Percentiles rank a stretch among this genome's conserved stretches.
These are phyloP conservation scores for Beverwykella pulmonaria DNA, from an alignment of 495 filamentous ascomycete genomes.

Conservation along the genomic window DNA sequence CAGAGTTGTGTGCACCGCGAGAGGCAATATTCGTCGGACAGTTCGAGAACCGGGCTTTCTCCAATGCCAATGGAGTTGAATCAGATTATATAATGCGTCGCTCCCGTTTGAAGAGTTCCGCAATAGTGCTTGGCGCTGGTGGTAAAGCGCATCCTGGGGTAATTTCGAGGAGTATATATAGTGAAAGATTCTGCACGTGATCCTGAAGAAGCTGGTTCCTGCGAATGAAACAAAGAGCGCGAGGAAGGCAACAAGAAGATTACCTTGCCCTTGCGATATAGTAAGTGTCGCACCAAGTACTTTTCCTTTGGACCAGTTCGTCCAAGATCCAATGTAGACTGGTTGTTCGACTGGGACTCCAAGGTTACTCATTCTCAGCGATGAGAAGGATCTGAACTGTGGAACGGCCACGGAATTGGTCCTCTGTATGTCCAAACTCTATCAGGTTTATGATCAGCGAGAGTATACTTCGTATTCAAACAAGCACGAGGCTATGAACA, in stretches of 20 bases:
- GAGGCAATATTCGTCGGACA: too few species aligned
- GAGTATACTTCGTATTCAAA: too few species aligned
- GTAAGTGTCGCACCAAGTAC: conserved; percentile 13
- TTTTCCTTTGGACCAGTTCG: conserved; percentile 6
- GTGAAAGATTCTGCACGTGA: conserved; percentile 2
- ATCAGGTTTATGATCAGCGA: too few species aligned
- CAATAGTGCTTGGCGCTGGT: conserved; percentile 12
- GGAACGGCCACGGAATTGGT: too few species aligned
- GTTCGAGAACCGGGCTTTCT: too few species aligned
- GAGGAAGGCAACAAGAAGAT: conserved; percentile 13
- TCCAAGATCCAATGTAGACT: conserved; percentile 4
- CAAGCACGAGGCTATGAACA: too few species aligned
- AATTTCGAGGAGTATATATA: neutral
- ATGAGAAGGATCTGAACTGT: too few species aligned
- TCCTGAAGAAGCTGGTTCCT: conserved; percentile 5
- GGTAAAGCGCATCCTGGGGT: conserved; percentile 11
- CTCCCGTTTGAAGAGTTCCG: conserved; percentile 1
- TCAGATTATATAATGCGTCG: neutral
- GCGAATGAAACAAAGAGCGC: conserved; percentile 8
- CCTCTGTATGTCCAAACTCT: too few species aligned
- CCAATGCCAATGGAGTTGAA: neutral
- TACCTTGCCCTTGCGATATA: conserved; percentile 4
- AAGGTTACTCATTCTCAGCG: conserved; percentile 6
- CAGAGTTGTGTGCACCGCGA: neutral
- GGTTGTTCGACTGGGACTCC: neutral